Conservation (phyloP, 2,329 filamentous ascomycete species). For the Capronia americana region DNA sequence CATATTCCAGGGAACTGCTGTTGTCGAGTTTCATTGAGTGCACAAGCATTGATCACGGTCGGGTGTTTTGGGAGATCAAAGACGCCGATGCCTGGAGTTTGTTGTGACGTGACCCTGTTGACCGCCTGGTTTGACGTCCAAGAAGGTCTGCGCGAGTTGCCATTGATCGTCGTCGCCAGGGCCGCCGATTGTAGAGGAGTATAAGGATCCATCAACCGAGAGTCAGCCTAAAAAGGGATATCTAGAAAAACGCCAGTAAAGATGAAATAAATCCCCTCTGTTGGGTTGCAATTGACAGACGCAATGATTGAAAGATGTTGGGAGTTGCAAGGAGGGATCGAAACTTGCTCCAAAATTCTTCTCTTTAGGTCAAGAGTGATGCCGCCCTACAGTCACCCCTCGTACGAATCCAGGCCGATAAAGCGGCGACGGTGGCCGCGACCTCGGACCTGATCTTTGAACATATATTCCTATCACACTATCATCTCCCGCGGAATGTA, state of each 20-base stretch:
- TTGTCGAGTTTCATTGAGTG: not conserved
- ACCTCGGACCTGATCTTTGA: not conserved
- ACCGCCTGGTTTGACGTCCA: conserved; percentile 17
- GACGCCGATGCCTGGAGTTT: not conserved
- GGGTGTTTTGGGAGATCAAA: not conserved
- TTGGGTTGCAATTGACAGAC: not conserved
- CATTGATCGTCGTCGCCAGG: not conserved
- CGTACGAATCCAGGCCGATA: not conserved
- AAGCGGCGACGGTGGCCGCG: not conserved
- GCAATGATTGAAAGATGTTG: not conserved
- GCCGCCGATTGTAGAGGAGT: not conserved
- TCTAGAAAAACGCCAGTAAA: not conserved
- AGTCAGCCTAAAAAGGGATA: not conserved
- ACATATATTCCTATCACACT: not conserved
- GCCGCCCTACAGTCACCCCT: not conserved
- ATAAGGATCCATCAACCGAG: not conserved
- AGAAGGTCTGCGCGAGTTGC: not conserved
- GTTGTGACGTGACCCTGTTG: conserved; percentile 9
- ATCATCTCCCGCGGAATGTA: not conserved
- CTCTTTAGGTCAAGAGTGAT: not conserved
- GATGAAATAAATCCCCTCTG: not conserved
- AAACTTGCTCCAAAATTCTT: not conserved
- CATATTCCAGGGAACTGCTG: conserved; percentile 3
- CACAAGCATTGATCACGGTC: not conserved
- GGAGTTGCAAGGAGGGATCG: not conserved